These are phyloP conservation scores for Termitomyces sp. DNA, from an alignment of 768 basidiomycete genomes.

Conservation along the genomic window DNA sequence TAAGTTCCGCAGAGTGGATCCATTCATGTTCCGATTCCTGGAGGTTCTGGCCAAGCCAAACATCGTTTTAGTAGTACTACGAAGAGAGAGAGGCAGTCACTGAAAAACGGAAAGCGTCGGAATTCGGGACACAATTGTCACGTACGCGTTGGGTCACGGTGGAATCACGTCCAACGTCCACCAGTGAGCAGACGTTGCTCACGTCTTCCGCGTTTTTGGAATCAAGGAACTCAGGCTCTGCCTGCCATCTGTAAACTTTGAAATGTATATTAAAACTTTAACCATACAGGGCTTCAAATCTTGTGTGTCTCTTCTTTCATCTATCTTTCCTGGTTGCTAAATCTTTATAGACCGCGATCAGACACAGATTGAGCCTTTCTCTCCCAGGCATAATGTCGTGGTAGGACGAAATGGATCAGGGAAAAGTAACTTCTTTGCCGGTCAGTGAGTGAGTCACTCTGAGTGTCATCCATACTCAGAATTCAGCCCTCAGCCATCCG, in stretches of 20 bases:
- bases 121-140: conserved; percentile 3
- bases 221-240: not conserved
- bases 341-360: conserved; percentile 67
- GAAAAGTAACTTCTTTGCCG: conserved; percentile 98
- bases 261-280: conserved; percentile 83
- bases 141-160: conserved; percentile 11
- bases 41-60: not conserved
- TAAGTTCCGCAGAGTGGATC: not conserved
- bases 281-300: conserved; percentile 98
- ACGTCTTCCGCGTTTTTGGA: not conserved
- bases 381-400: conserved; percentile 90
- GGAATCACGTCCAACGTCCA: not conserved
- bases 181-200: not conserved
- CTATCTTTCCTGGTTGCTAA: not conserved
- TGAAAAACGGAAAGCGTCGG: not conserved
- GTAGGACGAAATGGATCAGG: conserved; percentile 97
- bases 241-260: not conserved
- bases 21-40: not conserved
- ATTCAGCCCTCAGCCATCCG: conserved; percentile 66
- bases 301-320: conserved; percentile 46
- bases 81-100: not conserved
- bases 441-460: conserved; percentile 34
- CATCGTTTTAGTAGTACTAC: not conserved
- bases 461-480: not conserved
- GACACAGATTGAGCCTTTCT: conserved; percentile 92